Evolutionary conservation across 1,284 basidiomycete genomes (phyloP).

Genomic region (Porodaedalea pini): DNA sequence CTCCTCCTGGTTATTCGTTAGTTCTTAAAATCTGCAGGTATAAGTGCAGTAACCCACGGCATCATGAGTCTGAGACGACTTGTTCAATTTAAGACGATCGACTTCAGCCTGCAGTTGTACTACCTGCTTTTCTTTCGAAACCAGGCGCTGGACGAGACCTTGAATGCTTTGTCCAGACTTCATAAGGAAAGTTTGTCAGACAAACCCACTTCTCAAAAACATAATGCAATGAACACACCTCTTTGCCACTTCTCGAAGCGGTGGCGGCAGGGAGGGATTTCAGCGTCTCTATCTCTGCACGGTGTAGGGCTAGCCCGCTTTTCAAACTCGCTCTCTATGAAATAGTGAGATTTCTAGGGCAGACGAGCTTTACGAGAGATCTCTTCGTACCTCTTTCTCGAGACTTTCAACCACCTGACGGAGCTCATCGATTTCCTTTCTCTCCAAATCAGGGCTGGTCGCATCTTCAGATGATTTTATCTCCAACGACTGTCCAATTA

Average conservation of each 20-base stretch:
- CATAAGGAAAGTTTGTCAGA: not conserved
- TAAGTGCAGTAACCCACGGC: slow-evolving; percentile 41
- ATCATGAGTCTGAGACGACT: slow-evolving; percentile 53
- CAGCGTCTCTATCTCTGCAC: slow-evolving; percentile 64
- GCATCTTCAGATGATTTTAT: slow-evolving; percentile 45
- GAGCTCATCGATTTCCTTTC: slow-evolving; percentile 61
- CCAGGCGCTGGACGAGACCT: slow-evolving; percentile 77
- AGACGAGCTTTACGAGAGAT: not conserved
- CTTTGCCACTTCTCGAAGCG: slow-evolving; percentile 30
- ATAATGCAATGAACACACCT: slow-evolving; percentile 34
- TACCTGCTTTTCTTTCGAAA: slow-evolving; percentile 84
- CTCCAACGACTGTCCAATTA: slow-evolving; percentile 65
- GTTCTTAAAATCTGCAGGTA: not conserved
- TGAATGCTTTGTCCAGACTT: slow-evolving; percentile 51
- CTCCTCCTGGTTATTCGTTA: slow-evolving; percentile 55
- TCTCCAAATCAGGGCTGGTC: slow-evolving; percentile 42
- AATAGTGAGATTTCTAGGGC: not conserved
- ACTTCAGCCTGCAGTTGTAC: slow-evolving; percentile 70
- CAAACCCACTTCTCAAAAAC: not conserved
- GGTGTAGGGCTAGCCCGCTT: slow-evolving; percentile 53
- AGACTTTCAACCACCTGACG: slow-evolving; percentile 57
- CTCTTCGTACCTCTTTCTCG: slow-evolving; percentile 54
- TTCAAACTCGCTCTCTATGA: slow-evolving; percentile 49
- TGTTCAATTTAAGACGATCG: slow-evolving; percentile 56
- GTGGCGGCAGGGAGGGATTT: slow-evolving; percentile 37